Evolutionary conservation across 2,329 filamentous ascomycete species (phyloP), one percentile per base, ranked within the genome.

Genomic region (Nemania serpens): DNA sequence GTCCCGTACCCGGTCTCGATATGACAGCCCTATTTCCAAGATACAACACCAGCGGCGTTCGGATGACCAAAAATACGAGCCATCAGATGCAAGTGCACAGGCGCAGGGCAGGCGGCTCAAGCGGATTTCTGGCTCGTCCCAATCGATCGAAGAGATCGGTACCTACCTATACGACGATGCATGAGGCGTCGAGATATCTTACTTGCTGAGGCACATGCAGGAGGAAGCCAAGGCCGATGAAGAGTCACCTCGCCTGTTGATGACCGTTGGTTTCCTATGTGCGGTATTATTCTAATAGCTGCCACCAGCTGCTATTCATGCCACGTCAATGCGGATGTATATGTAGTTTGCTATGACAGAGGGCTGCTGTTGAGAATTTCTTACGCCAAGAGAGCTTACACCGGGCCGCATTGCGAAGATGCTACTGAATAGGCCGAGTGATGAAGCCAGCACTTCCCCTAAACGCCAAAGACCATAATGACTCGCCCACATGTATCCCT

Each of bases 51-150:
- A 29, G 22, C 33, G 42, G 15, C 11, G 34, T 41, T 12, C 5
- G 46, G 29, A 39, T 20, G 39, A 36, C n/a, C 6, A 15, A 41
- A 11, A 18, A 9, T 10, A 17, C 18, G 13, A 45, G 58, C 25
- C n/a, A 37, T 46, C 34, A 42, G 34, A 43, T 29, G 29, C 25
- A 49, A 29, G 34, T 9, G 39, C 13, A 36, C 20, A 61, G 33
- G 37, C 22, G 36, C 37, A 20, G 11, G 10, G 17, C 36, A 43
- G 42, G 49, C 55, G 55, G 39, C 55, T 58, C 25, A 55, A 51
- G 20, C 29, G 34, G 34, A 36, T 42, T 42, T n/a, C 55, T 46
- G 22, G 13, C 36, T 48, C 48, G 20, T 51, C 34, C 22, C 25
- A 20, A 41, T 37, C 17, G 4, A 39, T n/a, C 11, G 36, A 39